These are phyloP conservation scores for Talaromyces stipitatus DNA, from an alignment of 495 filamentous ascomycete genomes.

Conservation along the genomic window DNA sequence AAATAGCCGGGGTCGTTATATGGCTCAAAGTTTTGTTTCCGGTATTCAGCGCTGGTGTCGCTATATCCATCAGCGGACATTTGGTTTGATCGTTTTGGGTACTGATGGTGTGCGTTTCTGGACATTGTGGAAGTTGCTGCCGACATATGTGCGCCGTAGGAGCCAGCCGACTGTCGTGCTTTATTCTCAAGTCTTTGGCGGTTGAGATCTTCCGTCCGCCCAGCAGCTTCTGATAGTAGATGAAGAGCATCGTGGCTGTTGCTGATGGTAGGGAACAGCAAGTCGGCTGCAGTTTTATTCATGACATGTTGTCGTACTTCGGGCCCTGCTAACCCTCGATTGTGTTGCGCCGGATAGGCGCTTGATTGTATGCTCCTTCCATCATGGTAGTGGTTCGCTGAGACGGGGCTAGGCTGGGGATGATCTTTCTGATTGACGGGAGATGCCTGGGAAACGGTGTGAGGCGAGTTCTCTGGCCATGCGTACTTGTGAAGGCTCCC, in stretches of 20 bases:
- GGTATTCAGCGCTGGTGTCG: constrained; percentile 22
- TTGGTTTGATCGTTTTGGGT: constrained; percentile 26
- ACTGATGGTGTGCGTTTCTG: constrained; percentile 28
- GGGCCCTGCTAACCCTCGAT: constrained; percentile 22
- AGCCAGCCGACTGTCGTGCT: constrained; percentile 33
- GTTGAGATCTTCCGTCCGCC: constrained; percentile 42
- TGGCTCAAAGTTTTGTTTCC: constrained; percentile 19
- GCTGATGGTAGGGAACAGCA: constrained; percentile 50
- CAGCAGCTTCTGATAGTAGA: constrained; percentile 51
- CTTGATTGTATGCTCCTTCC: constrained; percentile 19
- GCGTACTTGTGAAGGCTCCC: constrained; percentile 17
- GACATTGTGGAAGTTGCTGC: constrained; percentile 9
- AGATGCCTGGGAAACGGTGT: not conserved
- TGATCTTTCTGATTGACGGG: constrained; percentile 2
- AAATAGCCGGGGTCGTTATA: constrained; percentile 30
- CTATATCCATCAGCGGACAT: constrained; percentile 24
- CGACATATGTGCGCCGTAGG: constrained; percentile 14
- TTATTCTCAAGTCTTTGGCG: constrained; percentile 33
- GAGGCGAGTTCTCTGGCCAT: constrained; percentile 25
- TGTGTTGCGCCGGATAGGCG: constrained; percentile 19
- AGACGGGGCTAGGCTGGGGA: constrained; percentile 19
- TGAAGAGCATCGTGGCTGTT: constrained; percentile 54
- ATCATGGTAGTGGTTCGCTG: constrained; percentile 23
- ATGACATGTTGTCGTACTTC: constrained; percentile 40
- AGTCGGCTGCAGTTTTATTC: constrained; percentile 45